Evolutionary conservation across 345 rosid species (phyloP).

Genomic region (Pistacia vera): DNA sequence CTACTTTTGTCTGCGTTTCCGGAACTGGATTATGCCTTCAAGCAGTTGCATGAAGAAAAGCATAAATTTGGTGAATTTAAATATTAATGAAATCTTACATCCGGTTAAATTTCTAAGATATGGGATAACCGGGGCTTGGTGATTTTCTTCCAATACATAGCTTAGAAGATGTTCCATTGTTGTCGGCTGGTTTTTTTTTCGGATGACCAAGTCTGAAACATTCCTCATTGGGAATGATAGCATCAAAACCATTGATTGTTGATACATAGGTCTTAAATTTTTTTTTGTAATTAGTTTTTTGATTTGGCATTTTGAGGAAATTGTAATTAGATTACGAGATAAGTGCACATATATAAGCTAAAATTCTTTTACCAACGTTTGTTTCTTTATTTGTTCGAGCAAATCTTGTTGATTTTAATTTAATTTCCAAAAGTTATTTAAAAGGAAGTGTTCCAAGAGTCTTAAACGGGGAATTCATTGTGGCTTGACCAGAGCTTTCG

Average conservation of each 20-base stretch:
- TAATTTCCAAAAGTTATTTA: too few species aligned
- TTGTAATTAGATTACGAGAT: slow-evolving; percentile 34
- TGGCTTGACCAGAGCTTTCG: too few species aligned
- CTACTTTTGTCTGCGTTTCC: slow-evolving; percentile 77
- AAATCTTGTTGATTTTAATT: too few species aligned
- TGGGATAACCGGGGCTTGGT: background rate
- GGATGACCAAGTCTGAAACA: background rate
- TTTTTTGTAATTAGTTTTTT: slow-evolving; percentile 28
- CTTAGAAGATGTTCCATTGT: slow-evolving; percentile 1
- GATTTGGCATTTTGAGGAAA: slow-evolving; percentile 22
- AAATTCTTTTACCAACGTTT: background rate
- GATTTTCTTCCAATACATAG: slow-evolving; percentile 16
- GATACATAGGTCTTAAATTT: slow-evolving; percentile 14
- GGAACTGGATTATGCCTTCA: slow-evolving; percentile 64
- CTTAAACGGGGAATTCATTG: too few species aligned
- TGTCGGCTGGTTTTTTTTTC: slow-evolving; percentile 7
- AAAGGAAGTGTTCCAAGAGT: too few species aligned
- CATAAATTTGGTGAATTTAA: slow-evolving; percentile 70
- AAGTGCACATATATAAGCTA: slow-evolving; percentile 8
- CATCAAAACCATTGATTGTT: slow-evolving; percentile 12
- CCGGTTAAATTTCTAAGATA: background rate
- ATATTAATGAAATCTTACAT: slow-evolving; percentile 20
- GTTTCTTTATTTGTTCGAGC: too few species aligned
- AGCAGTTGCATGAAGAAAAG: slow-evolving; percentile 70
- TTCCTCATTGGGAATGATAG: background rate